Percentiles rank a stretch among this genome's conserved stretches.
Conservation (phyloP, 768 basidiomycete species). For the Tephrocybe sp. region DNA sequence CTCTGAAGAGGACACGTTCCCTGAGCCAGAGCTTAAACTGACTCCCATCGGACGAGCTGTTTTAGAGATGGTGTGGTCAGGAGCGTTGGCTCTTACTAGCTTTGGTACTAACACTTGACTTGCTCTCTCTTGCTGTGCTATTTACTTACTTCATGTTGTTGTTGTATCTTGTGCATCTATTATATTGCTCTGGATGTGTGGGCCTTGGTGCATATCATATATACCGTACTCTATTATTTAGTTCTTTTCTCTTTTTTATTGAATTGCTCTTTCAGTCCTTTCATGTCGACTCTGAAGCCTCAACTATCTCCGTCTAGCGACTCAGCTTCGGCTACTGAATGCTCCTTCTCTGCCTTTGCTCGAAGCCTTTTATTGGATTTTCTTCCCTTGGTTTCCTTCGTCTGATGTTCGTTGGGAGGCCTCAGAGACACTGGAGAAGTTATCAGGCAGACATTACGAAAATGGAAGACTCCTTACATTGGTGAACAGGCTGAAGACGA, state of each 20-base stretch:
- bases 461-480: constrained; percentile 38
- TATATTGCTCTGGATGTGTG: neutral
- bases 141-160: neutral
- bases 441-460: neutral
- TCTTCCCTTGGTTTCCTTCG: constrained; percentile 42
- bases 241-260: too few species aligned
- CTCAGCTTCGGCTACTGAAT: neutral
- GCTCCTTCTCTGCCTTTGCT: constrained; percentile 13
- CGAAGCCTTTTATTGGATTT: constrained; percentile 37
- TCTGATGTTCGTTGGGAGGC: constrained; percentile 37
- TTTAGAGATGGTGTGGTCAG: constrained; percentile 55
- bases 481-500: constrained; percentile 57
- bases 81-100: constrained; percentile 49
- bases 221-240: too few species aligned
- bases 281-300: neutral
- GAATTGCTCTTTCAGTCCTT: too few species aligned
- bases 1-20: constrained; percentile 38
- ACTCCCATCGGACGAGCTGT: constrained; percentile 54
- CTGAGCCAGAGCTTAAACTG: constrained; percentile 41
- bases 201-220: too few species aligned
- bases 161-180: neutral
- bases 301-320: neutral
- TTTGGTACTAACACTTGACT: constrained; percentile 32
- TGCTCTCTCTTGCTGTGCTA: constrained; percentile 1
- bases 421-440: constrained; percentile 36